Evolutionary conservation across 495 filamentous ascomycete species (phyloP).

Genomic region (Bryoglossum gracile): DNA sequence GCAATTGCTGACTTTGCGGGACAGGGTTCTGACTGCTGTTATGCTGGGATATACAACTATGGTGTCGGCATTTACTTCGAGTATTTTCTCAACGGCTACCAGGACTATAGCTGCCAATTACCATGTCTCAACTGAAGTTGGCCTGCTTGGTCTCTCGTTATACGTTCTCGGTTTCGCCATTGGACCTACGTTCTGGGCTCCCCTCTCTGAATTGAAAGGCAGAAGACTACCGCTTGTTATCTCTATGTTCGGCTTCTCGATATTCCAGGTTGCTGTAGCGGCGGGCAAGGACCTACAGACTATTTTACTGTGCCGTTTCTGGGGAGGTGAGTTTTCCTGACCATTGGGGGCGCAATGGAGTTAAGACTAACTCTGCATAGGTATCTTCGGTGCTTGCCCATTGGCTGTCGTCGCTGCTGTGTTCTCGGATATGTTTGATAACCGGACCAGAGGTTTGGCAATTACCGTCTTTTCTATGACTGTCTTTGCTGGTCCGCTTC

Average conservation of each 20-base stretch:
- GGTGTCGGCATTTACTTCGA: constrained; percentile 63
- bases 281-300: constrained; percentile 76
- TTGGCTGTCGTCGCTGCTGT: constrained; percentile 79
- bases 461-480: constrained; percentile 79
- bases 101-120: constrained; percentile 43
- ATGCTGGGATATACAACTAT: constrained; percentile 77
- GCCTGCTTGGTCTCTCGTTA: constrained; percentile 57
- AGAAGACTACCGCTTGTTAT: constrained; percentile 64
- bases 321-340: constrained; percentile 43
- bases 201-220: constrained; percentile 72
- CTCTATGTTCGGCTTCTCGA: constrained; percentile 68
- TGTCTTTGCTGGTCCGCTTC: constrained; percentile 73
- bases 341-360: constrained; percentile 31
- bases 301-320: constrained; percentile 76
- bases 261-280: constrained; percentile 68
- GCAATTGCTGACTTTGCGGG: too few species aligned
- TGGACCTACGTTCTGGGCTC: constrained; percentile 60
- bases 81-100: constrained; percentile 62
- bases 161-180: constrained; percentile 68
- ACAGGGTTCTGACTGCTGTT: constrained; percentile 53
- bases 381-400: constrained; percentile 64
- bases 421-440: constrained; percentile 84
- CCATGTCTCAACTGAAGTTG: constrained; percentile 50
- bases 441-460: constrained; percentile 68
- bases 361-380: constrained; percentile 15